A percentile compares a stretch with the other conserved stretches of the same genome.
These are phyloP conservation scores for Scutellaria minor DNA, from an alignment of 257 asterid genomes.

Conservation along the genomic window DNA sequence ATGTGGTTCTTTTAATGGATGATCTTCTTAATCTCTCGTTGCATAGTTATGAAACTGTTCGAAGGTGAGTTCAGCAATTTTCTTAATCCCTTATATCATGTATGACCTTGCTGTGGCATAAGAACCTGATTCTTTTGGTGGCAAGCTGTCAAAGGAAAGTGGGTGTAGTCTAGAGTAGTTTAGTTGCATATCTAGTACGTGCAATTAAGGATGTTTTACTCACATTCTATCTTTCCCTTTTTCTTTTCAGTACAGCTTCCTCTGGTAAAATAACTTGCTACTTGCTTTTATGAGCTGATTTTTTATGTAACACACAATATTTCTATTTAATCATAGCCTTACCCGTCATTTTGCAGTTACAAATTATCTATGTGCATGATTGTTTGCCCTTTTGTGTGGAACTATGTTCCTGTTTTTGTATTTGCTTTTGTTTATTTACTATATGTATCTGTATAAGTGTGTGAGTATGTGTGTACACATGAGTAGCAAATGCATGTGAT, in stretches of 20 bases:
- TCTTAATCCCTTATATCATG: conserved; percentile 13
- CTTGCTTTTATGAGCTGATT: conserved; percentile 15
- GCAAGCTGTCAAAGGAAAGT: background rate
- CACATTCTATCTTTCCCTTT: background rate
- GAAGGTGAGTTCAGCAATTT: conserved; percentile 63
- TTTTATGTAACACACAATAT: conserved; percentile 1
- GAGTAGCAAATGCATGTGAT: conserved; percentile 20
- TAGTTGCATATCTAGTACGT: conserved; percentile 12
- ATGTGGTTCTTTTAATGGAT: conserved; percentile 63
- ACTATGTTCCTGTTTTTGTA: conserved; percentile 18
- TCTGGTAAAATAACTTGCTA: background rate
- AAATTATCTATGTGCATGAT: background rate
- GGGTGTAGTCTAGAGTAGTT: conserved; percentile 1
- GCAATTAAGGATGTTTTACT: conserved; percentile 11
- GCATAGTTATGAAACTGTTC: conserved; percentile 95
- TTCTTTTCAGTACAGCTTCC: background rate
- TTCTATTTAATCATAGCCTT: conserved; percentile 1
- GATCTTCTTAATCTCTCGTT: conserved; percentile 87
- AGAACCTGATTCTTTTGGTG: conserved; percentile 14
- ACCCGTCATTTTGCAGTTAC: conserved; percentile 23
- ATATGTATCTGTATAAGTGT: background rate
- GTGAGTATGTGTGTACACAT: background rate
- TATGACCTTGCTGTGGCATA: conserved; percentile 17
- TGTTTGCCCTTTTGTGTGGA: conserved; percentile 1
- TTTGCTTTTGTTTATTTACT: background rate